phyloP scores from a whole-genome alignment of 2,329 filamentous ascomycete genomes.

The Fusarium vanettenii region DNA sequence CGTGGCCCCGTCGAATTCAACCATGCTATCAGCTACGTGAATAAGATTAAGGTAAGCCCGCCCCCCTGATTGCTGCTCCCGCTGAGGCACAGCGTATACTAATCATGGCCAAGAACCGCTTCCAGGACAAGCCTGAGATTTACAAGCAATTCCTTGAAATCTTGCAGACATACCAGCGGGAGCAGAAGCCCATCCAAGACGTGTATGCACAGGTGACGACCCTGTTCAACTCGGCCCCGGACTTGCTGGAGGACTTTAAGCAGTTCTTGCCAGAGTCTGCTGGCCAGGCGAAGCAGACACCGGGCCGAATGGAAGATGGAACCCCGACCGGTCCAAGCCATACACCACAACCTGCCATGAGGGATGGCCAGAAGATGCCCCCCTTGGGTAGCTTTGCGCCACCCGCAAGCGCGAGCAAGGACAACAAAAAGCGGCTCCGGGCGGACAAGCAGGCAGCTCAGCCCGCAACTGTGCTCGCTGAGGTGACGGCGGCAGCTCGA shows the following conservation, averaged over 20 bases:
- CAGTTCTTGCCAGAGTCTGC: constrained; percentile 95
- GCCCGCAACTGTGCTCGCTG: constrained; percentile 57
- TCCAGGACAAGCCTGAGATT: constrained; percentile 95
- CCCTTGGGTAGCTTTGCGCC: constrained; percentile 96
- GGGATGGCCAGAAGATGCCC: constrained; percentile 82
- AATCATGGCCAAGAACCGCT: constrained; percentile 78
- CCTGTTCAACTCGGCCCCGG: constrained; percentile 91
- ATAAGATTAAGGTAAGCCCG: constrained; percentile 93
- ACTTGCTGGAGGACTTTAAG: constrained; percentile 97
- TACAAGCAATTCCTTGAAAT: constrained; percentile 99
- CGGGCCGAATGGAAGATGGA: constrained; percentile 67
- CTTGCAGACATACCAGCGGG: constrained; percentile 95
- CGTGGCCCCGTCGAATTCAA: constrained; percentile 98
- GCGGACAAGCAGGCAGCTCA: constrained; percentile 65
- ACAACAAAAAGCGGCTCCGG: constrained; percentile 87
- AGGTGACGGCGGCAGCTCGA: constrained; percentile 54
- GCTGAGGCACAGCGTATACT: constrained; percentile 23
- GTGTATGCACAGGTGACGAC: constrained; percentile 97
- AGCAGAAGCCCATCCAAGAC: constrained; percentile 98
- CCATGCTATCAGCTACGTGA: constrained; percentile 98
- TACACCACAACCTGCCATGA: constrained; percentile 65
- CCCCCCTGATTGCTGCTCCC: constrained; percentile 8
- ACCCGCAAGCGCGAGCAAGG: constrained; percentile 82
- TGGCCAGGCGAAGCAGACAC: constrained; percentile 63
- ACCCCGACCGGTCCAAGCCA: constrained; percentile 58